phyloP scores from a whole-genome alignment of 1,284 basidiomycete species.

The Heterobasidion parviporum region DNA sequence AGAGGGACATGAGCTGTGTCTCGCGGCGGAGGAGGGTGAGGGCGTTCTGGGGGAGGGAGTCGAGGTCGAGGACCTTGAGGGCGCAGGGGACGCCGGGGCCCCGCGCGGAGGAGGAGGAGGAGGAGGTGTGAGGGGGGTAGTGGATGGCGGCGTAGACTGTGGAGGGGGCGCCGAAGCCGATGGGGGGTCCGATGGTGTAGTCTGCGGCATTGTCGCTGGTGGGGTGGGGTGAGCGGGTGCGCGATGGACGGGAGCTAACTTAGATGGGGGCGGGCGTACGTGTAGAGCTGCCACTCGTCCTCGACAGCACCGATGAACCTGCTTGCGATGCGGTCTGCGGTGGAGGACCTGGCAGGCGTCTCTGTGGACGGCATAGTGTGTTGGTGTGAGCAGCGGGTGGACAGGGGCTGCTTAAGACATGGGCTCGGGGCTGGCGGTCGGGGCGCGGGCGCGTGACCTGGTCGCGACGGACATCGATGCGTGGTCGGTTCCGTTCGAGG shows the following conservation, averaged over 20 bases:
- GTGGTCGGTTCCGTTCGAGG: no score
- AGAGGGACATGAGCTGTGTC: constrained; percentile 87
- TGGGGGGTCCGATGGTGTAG: constrained; percentile 65
- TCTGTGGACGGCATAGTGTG: no score
- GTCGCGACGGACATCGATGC: no score
- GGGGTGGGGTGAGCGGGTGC: constrained; percentile 5
- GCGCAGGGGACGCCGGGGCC: constrained; percentile 49
- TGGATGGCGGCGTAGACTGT: constrained; percentile 77
- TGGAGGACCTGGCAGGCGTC: constrained; percentile 3
- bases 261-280: constrained; percentile 32
- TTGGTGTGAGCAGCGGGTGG: neutral
- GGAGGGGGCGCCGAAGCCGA: constrained; percentile 84
- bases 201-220: constrained; percentile 59
- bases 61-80: constrained; percentile 84
- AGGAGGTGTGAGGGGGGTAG: constrained; percentile 28
- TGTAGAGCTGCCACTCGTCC: constrained; percentile 81
- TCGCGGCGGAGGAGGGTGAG: constrained; percentile 71
- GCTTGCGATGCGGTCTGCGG: constrained; percentile 15
- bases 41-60: constrained; percentile 60
- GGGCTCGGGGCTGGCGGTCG: neutral
- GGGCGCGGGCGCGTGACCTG: neutral
- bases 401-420: neutral
- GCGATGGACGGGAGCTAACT: constrained; percentile 4
- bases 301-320: constrained; percentile 68
- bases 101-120: constrained; percentile 15